phyloP scores from a whole-genome alignment of 2,329 filamentous ascomycete species.

The Aspergillus intermedius region DNA sequence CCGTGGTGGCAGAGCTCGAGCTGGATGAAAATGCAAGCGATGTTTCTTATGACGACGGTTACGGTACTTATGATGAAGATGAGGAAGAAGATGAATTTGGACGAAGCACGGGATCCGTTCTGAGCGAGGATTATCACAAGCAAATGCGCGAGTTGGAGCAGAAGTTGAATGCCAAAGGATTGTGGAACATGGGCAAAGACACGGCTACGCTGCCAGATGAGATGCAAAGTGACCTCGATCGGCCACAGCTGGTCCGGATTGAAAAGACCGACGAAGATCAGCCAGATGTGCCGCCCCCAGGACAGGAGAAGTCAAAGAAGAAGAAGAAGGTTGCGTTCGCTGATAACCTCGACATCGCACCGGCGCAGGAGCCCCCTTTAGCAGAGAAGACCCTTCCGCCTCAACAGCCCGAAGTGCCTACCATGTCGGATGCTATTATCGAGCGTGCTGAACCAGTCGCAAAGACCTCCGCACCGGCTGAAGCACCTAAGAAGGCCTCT shows the following conservation, averaged over 20 bases:
- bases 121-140: conserved; percentile 68
- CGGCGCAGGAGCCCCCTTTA: conserved; percentile 27
- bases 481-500: conserved; percentile 35
- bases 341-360: conserved; percentile 63
- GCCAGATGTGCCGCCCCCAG: conserved; percentile 1
- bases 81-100: conserved; percentile 71
- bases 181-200: conserved; percentile 54
- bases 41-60: conserved; percentile 47
- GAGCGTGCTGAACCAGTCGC: conserved; percentile 31
- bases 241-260: conserved; percentile 18
- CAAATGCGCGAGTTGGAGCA: conserved; percentile 83
- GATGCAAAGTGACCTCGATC: conserved; percentile 24
- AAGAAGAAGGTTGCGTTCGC: conserved; percentile 78
- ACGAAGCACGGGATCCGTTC: conserved; percentile 58
- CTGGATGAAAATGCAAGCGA: conserved; percentile 61
- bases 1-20: conserved; percentile 86
- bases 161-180: conserved; percentile 55
- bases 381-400: conserved; percentile 20
- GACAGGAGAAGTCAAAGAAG: conserved; percentile 11
- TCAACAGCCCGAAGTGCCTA: conserved; percentile 21
- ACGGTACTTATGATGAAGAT: conserved; percentile 47
- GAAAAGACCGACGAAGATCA: conserved; percentile 23
- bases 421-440: conserved; percentile 39
- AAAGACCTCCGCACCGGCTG: conserved; percentile 12
- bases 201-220: conserved; percentile 27